Base-by-base conservation (phyloP, 208 protist species). In the Leishmania tarentolae region DNA sequence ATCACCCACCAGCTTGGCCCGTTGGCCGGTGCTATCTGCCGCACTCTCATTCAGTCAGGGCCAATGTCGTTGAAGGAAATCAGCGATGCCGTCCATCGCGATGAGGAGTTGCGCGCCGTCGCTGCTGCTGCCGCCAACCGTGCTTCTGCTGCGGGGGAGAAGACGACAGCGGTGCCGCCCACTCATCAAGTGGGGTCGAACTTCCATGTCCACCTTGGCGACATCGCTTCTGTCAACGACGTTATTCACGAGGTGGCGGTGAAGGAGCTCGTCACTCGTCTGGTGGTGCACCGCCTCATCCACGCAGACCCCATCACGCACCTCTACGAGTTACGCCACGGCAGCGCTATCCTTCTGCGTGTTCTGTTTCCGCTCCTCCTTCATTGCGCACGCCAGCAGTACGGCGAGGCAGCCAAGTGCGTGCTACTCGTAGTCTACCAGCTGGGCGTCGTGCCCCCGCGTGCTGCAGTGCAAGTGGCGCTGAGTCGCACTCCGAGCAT, bases 271-370 rank as follows among this genome's bases (percentile, higher is more conserved):
- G 79, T 97, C 75, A 82, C 90, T 78, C 91, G 90, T 8, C 90
- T 97, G 8, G 81, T 95, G 46, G 83, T 94, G 59, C 93, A 97
- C 79, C 93, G 93, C 70, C 83, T 95, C 53, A 84, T 94, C 46
- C 76, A 76, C 44, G 76, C 75, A 7, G 87, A 91, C 71, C 46
- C 82, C 8, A 50, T 65, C 28, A 71, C n/a, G 56, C 83, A 85
- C 77, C 84, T 85, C 3, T 96, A 96, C 75, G 77, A 82, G 42
- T 71, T 96, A 44, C 74, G 84, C 40, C 77, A 91, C 53, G 91
- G 93, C 40, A 87, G 86, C 74, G 91, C 84, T 47, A 66, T 96
- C 40, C 81, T 96, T 37, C 82, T 94, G 66, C 93, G 90, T 42
- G 88, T 92, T 0, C 71, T 93, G 2, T 93, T 89, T 70, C 93